phyloP scores from a whole-genome alignment of 208 protist genomes.

The Leishmania major region DNA sequence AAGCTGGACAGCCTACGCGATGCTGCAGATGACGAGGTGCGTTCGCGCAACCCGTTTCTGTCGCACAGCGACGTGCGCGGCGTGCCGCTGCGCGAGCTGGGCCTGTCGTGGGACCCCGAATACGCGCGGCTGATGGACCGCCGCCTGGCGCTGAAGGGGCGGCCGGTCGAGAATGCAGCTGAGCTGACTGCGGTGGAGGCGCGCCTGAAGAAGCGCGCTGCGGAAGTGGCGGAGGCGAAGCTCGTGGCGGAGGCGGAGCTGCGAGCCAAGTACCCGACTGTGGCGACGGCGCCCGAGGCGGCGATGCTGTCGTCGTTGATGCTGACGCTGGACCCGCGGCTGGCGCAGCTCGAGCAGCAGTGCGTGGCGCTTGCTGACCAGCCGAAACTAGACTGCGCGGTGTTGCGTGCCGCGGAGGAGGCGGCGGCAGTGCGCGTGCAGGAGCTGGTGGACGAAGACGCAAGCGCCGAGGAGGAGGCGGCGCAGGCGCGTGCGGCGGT shows the following conservation, averaged over 20 bases:
- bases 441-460: too few species aligned
- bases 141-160: constrained; percentile 36
- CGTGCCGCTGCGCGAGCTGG: constrained; percentile 54
- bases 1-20: constrained; percentile 45
- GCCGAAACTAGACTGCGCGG: too few species aligned
- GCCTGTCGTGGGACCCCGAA: constrained; percentile 27
- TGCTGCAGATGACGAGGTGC: constrained; percentile 60
- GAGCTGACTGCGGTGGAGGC: constrained; percentile 25
- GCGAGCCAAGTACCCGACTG: constrained; percentile 14
- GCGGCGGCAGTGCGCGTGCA: too few species aligned
- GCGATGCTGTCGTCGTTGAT: too few species aligned
- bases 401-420: too few species aligned
- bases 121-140: constrained; percentile 17
- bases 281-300: too few species aligned
- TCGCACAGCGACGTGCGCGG: constrained; percentile 37
- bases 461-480: too few species aligned
- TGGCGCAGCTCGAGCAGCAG: too few species aligned
- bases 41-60: constrained; percentile 57
- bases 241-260: constrained; percentile 19
- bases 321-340: too few species aligned
- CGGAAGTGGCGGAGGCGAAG: constrained; percentile 34
- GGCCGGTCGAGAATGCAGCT: constrained; percentile 28
- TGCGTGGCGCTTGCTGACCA: too few species aligned
- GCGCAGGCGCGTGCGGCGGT: too few species aligned
- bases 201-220: constrained; percentile 21